Percentiles rank a stretch among this genome's conserved stretches.
phyloP scores from a whole-genome alignment of 2,329 filamentous ascomycete species.

The Xylariales sp. region DNA sequence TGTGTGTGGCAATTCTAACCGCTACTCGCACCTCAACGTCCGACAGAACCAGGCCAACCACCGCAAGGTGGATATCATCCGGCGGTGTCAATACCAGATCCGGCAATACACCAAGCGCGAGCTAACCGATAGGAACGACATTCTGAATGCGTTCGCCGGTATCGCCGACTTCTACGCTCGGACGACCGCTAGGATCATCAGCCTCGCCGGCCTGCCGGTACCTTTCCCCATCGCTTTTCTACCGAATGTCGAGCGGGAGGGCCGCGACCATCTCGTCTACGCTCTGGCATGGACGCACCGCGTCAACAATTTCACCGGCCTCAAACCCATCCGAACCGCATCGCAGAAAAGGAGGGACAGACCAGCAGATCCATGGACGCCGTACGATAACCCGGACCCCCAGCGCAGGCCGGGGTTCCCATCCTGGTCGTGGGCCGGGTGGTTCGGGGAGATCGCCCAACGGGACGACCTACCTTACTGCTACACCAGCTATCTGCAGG shows the following conservation, averaged over 20 bases:
- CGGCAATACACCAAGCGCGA: slow-evolving; percentile 2
- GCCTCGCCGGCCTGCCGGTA: neutral
- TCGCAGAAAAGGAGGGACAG: too few species aligned
- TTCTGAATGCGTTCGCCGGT: slow-evolving; percentile 3
- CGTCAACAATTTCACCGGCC: too few species aligned
- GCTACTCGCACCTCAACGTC: neutral
- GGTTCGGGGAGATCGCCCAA: slow-evolving; percentile 3
- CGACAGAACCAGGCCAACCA: neutral
- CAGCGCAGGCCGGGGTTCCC: slow-evolving; percentile 1
- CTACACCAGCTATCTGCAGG: too few species aligned
- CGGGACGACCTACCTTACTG: too few species aligned
- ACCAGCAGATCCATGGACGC: neutral
- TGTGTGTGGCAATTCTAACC: slow-evolving; percentile 2
- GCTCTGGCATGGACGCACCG: slow-evolving; percentile 1
- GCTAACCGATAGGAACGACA: slow-evolving; percentile 1
- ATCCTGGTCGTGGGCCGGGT: slow-evolving; percentile 7
- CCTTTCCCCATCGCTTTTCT: neutral
- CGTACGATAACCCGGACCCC: neutral
- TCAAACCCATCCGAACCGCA: too few species aligned
- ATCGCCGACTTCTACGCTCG: slow-evolving; percentile 1
- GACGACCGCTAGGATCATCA: neutral
- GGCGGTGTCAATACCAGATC: neutral
- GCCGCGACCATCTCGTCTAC: neutral
- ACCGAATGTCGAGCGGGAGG: neutral
- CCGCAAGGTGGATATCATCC: slow-evolving; percentile 2